Evolutionary conservation across 169 alveolate genomes (phyloP).

Genomic region (Plasmodium adleri): DNA sequence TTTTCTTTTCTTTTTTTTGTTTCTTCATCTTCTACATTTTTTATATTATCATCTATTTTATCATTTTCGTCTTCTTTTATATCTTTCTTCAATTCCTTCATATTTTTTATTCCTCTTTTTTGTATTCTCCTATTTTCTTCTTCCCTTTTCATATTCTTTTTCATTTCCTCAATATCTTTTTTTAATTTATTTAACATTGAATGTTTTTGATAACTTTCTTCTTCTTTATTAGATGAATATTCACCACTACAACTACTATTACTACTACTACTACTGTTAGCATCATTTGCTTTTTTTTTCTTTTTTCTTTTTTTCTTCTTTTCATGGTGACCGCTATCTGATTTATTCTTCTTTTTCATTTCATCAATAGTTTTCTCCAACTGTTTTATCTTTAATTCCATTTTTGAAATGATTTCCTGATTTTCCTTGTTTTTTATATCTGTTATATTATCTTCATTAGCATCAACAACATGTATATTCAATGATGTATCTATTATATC

Average conservation of each 20-base stretch:
- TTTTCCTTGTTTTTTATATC: slow-evolving; percentile 6
- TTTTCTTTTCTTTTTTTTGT: background rate
- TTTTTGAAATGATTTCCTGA: slow-evolving; percentile 27
- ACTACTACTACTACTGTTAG: slow-evolving; percentile 6
- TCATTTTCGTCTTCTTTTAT: background rate
- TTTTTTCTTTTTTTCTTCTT: slow-evolving; percentile 12
- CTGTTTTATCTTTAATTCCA: slow-evolving; percentile 37
- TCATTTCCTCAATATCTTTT: slow-evolving; percentile 42
- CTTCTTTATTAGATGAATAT: background rate
- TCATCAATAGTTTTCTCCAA: slow-evolving; percentile 54
- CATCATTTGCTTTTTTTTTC: background rate
- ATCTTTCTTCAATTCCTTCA: background rate
- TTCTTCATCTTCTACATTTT: slow-evolving; percentile 13
- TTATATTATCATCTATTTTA: background rate
- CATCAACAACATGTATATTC: slow-evolving; percentile 60
- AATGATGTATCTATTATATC: slow-evolving; percentile 64
- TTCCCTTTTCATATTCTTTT: slow-evolving; percentile 11
- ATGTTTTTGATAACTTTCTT: slow-evolving; percentile 2
- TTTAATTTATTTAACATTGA: slow-evolving; percentile 29
- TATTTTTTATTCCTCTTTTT: background rate
- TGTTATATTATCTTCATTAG: background rate
- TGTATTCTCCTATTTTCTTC: slow-evolving; percentile 1
- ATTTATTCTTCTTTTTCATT: slow-evolving; percentile 19
- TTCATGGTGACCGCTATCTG: background rate
- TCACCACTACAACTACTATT: background rate